Conservation (phyloP, 2,329 filamentous ascomycete genomes). For the Pestalotiopsis sp. region DNA sequence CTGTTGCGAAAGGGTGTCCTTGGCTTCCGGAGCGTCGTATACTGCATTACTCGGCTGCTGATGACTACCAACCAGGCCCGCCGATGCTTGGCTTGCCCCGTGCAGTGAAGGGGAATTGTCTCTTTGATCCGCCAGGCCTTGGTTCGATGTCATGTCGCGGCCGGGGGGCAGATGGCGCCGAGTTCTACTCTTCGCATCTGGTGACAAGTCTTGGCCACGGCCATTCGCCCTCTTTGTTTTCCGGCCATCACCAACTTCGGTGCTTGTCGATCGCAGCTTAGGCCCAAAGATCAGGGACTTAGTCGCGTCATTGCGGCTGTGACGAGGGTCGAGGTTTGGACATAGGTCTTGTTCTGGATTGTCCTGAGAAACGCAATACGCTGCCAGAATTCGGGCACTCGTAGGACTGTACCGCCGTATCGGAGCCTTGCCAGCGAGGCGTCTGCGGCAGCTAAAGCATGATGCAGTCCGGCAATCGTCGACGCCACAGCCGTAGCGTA, state of each 20-base stretch:
- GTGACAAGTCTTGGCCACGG: background rate
- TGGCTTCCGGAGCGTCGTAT: background rate
- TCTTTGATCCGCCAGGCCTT: background rate
- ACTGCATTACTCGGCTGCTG: background rate
- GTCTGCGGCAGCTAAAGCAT: constrained; percentile 78
- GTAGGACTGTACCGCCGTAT: constrained; percentile 79
- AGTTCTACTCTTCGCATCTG: constrained; percentile 7
- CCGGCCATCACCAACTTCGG: constrained; percentile 17
- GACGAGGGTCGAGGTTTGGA: constrained; percentile 45
- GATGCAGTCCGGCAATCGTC: constrained; percentile 72
- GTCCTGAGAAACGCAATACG: constrained; percentile 79
- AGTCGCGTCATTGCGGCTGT: constrained; percentile 46
- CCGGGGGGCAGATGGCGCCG: background rate
- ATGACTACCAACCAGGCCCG: background rate
- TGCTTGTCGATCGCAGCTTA: constrained; percentile 29
- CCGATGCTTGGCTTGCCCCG: background rate
- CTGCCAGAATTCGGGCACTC: constrained; percentile 79
- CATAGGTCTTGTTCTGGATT: constrained; percentile 75
- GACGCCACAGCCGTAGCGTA: constrained; percentile 78
- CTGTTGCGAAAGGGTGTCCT: constrained; percentile 9
- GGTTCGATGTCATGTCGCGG: background rate
- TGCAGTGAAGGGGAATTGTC: background rate
- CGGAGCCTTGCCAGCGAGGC: constrained; percentile 66
- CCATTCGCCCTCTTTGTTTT: constrained; percentile 17
- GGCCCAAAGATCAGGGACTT: constrained; percentile 50